Percentiles rank a stretch among this genome's conserved stretches.
Evolutionary conservation across 495 filamentous ascomycete species (phyloP).

Genomic region (Xylaria cubensis): DNA sequence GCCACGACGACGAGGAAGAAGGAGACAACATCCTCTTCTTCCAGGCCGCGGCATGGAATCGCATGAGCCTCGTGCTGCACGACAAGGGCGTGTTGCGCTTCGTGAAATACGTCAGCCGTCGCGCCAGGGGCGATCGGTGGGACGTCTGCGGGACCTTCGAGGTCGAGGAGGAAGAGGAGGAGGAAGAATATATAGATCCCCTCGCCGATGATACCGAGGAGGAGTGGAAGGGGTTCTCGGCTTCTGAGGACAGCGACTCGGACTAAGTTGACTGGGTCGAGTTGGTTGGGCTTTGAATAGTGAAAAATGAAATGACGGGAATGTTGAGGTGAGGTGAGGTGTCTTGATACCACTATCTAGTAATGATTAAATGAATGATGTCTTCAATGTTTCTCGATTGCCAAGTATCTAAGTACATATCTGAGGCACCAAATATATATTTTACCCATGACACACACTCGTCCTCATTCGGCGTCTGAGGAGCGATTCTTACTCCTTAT

Average conservation of each 20-base stretch:
- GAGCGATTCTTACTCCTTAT: not conserved
- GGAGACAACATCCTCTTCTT: constrained; percentile 93
- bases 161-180: constrained; percentile 52
- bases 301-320: not conserved
- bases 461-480: not conserved
- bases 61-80: constrained; percentile 83
- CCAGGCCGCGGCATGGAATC: constrained; percentile 88
- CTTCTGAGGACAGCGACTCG: constrained; percentile 50
- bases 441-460: not conserved
- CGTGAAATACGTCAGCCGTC: constrained; percentile 90
- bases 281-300: not conserved
- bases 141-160: constrained; percentile 78
- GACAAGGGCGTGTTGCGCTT: constrained; percentile 88
- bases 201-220: constrained; percentile 52
- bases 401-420: not conserved
- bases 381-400: not conserved
- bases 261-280: constrained; percentile 31
- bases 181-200: constrained; percentile 45
- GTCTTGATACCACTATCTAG: constrained; percentile 10
- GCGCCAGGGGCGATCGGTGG: constrained; percentile 89
- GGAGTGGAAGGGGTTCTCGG: constrained; percentile 56
- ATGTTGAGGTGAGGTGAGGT: not conserved
- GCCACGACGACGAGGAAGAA: constrained; percentile 58
- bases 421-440: not conserved
- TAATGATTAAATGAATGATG: constrained; percentile 6